Evolutionary conservation across 176 grass and related monocot genomes (phyloP).

Genomic region (Secale cereale): DNA sequence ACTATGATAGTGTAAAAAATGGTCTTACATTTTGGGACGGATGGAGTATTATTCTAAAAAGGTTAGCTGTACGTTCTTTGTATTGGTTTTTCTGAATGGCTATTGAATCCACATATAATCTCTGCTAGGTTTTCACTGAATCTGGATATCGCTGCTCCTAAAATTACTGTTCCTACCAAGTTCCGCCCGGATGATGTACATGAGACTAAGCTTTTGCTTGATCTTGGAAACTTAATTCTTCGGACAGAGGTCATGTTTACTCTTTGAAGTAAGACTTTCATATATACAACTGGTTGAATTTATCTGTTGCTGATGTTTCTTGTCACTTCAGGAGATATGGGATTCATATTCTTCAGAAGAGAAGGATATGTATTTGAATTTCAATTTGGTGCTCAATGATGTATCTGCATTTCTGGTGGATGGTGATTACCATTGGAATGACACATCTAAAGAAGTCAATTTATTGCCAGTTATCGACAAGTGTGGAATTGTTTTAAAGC

Average conservation of each 20-base stretch:
- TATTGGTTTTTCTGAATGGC: neutral
- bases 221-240: constrained; percentile 90
- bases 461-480: constrained; percentile 91
- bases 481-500: constrained; percentile 84
- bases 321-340: constrained; percentile 79
- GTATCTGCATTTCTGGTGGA: constrained; percentile 97
- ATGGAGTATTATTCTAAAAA: neutral
- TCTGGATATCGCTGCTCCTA: constrained; percentile 97
- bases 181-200: constrained; percentile 84
- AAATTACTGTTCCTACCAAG: constrained; percentile 88
- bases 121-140: constrained; percentile 81
- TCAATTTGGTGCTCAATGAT: constrained; percentile 92
- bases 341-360: constrained; percentile 69
- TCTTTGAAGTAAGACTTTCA: constrained; percentile 26
- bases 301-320: constrained; percentile 22
- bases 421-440: constrained; percentile 84
- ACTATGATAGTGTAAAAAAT: no score
- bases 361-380: constrained; percentile 86
- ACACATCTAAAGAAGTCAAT: constrained; percentile 44
- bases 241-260: constrained; percentile 57
- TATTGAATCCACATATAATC: constrained; percentile 3
- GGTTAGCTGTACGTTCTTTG: neutral
- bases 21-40: no score
- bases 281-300: constrained; percentile 15
- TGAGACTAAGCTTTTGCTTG: constrained; percentile 90